Base-by-base conservation (phyloP, 1,139 yeast species). In the Yamadazyma oceani region DNA sequence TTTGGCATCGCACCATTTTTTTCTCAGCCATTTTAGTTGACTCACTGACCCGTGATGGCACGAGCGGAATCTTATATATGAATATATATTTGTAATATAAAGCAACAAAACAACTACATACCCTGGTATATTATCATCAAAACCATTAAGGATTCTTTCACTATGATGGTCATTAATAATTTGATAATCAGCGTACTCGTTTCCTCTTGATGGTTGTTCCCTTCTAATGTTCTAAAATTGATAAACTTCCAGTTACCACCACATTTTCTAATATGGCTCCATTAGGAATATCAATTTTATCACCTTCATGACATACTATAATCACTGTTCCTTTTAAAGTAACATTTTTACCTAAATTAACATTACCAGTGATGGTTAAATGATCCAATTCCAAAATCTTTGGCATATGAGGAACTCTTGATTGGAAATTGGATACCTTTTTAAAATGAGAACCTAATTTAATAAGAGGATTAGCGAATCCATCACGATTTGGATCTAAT, bases 291-390 rank as follows among this genome's bases (percentile, higher is more conserved):
- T 92, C 97, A 55, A 92, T 92, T 69, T 81, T 87, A 61, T 88
- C 94, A 48, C 97, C 97, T 57, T 92, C 98, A 46, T 92, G 90
- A 67, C 97, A 90, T 41, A 92, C 98, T 53, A 92, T 88, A 55
- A 92, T 92, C 45, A 92, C 98, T 11, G 98, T 92, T 48, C 98
- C 98, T 75, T 87, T 92, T 58, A 92, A 78, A 39, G 87, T 83
- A 50, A 94, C 95, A 54, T 80, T 82, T 64, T 87, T 87, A 56
- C 98, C 98, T 54, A 92, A 76, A 54, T 68, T 80, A 36, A 94
- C 98, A 60, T 92, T 90, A 66, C 98, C 98, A 39, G 98, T 92
- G 52, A 92, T 90, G 40, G 98, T 92, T 60, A 92, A 80, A 64
- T 92, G 98, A 62, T 92, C 98, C 57, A 92, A 80, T 69, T 92